Evolutionary conservation across 345 rosid genomes (phyloP).

Genomic region (Citrus sp.): DNA sequence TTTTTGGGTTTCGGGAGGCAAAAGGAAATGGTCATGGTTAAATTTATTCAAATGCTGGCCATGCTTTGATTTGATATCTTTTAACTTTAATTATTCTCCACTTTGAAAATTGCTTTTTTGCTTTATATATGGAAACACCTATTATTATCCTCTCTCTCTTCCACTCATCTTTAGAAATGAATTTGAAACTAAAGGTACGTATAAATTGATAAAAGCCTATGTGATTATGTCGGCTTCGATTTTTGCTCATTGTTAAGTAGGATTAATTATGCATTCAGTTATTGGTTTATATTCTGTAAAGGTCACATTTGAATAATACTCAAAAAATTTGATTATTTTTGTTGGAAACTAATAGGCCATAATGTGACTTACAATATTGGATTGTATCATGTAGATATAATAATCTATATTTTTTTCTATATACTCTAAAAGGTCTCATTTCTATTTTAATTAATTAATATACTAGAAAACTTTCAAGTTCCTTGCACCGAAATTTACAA

Average conservation of each 20-base stretch:
- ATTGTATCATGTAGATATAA: not conserved
- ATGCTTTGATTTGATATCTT: not conserved
- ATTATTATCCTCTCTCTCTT: constrained; percentile 9
- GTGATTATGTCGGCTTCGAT: not conserved
- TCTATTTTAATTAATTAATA: not conserved
- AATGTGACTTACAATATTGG: constrained; percentile 7
- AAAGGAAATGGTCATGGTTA: not conserved
- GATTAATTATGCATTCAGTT: not conserved
- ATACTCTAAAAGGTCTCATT: not conserved
- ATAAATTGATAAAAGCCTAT: not conserved
- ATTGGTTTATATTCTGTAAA: not conserved
- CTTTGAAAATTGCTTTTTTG: constrained; percentile 25
- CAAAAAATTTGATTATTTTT: too few species aligned
- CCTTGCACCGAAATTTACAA: not conserved
- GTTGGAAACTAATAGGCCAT: not conserved
- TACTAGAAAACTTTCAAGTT: not conserved
- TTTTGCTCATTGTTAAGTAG: not conserved
- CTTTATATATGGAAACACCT: constrained; percentile 13
- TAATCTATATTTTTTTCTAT: constrained; percentile 3
- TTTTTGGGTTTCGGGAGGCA: not conserved
- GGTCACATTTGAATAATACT: too few species aligned
- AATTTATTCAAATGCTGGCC: not conserved
- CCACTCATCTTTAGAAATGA: not conserved
- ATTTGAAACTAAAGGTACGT: constrained; percentile 1
- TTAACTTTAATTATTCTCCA: constrained; percentile 11